Evolutionary conservation across 306 rosid species (phyloP).

Genomic region (Medicago arabica): DNA sequence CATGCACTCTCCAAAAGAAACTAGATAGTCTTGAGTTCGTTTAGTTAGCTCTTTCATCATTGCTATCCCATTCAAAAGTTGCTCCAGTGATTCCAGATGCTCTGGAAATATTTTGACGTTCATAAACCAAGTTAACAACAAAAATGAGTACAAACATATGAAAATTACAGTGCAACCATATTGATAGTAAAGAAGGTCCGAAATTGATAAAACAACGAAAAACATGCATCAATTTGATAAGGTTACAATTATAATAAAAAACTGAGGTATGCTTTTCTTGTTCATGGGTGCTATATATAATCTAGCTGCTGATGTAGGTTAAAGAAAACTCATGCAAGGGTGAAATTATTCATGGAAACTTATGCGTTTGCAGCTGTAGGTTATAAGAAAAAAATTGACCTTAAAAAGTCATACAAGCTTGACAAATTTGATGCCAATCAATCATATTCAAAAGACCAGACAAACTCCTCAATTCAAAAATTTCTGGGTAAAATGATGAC

Average conservation of each 20-base stretch:
- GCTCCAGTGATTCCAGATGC: conserved; percentile 84
- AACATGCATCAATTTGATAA: conserved; percentile 14
- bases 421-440: conserved; percentile 22
- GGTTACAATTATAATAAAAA: conserved; percentile 5
- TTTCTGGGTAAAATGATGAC: conserved; percentile 8
- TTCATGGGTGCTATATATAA: too few relatives aligned
- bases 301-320: too few relatives aligned
- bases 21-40: conserved; percentile 90
- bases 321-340: not conserved
- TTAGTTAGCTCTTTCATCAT: conserved; percentile 96
- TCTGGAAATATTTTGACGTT: conserved; percentile 52
- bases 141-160: conserved; percentile 29
- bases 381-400: conserved; percentile 8
- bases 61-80: conserved; percentile 93
- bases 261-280: conserved; percentile 18
- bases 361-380: conserved; percentile 10
- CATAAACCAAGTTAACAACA: conserved; percentile 37
- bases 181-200: conserved; percentile 27
- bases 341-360: not conserved
- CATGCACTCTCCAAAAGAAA: conserved; percentile 99
- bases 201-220: conserved; percentile 30
- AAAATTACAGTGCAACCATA: conserved; percentile 24
- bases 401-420: not conserved
- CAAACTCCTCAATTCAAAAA: conserved; percentile 23
- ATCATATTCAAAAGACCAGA: conserved; percentile 16